Evolutionary conservation across 306 rosid genomes (phyloP).

Genomic region (Rosa lucieae): DNA sequence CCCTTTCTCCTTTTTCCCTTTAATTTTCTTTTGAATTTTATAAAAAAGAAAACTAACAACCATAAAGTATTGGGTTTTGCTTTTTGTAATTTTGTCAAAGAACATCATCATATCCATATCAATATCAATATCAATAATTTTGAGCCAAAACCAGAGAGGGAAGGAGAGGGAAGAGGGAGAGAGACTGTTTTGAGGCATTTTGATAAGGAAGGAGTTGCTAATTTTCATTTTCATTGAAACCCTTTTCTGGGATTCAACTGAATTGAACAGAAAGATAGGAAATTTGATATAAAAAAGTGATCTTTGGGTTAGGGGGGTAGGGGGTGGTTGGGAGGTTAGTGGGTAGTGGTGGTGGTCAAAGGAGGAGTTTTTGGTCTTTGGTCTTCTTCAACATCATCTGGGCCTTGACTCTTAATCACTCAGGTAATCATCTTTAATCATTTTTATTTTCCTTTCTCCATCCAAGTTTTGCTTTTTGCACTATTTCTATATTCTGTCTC

Average conservation of each 20-base stretch:
- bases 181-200: neutral
- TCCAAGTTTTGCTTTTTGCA: constrained; percentile 11
- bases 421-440: constrained; percentile 47
- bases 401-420: constrained; percentile 35
- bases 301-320: constrained; percentile 30
- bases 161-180: neutral
- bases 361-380: constrained; percentile 23
- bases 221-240: neutral
- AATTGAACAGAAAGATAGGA: constrained; percentile 22
- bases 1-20: constrained; percentile 24
- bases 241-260: constrained; percentile 25
- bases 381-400: constrained; percentile 26
- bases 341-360: constrained; percentile 23
- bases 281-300: neutral
- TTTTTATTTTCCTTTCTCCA: constrained; percentile 9
- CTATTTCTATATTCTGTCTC: constrained; percentile 1
- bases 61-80: constrained; percentile 17
- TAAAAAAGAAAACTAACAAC: constrained; percentile 6
- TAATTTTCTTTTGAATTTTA: constrained; percentile 34
- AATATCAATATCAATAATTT: constrained; percentile 24
- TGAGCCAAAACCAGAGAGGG: constrained; percentile 26
- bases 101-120: constrained; percentile 40
- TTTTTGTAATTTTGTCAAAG: constrained; percentile 54
- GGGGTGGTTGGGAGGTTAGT: constrained; percentile 36
- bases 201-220: constrained; percentile 18